Conservation (phyloP, 2,329 filamentous ascomycete genomes). For the Sclerotinia spermophila region DNA sequence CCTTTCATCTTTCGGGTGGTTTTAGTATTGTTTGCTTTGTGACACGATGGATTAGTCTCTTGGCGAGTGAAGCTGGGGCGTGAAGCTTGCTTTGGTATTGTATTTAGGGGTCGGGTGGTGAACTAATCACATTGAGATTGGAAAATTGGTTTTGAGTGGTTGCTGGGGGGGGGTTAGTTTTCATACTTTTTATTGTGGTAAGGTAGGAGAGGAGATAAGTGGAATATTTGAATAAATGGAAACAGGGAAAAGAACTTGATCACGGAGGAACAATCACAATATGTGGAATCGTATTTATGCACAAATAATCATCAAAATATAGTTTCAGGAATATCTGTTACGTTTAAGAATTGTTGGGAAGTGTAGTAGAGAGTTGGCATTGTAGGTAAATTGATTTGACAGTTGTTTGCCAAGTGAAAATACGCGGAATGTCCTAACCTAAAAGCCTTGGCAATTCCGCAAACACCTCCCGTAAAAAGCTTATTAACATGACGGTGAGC, state of each 20-base stretch:
- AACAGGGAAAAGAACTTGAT: neutral
- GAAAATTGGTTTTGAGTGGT: neutral
- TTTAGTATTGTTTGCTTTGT: neutral
- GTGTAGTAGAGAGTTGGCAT: neutral
- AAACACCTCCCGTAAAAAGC: no score
- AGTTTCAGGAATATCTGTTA: neutral
- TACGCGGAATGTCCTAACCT: neutral
- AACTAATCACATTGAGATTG: neutral
- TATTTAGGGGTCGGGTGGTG: neutral
- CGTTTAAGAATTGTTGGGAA: neutral
- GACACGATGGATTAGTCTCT: neutral
- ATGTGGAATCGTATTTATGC: neutral
- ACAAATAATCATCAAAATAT: neutral
- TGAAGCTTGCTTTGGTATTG: neutral
- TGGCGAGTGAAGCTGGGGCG: neutral
- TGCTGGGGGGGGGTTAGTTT: neutral
- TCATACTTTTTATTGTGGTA: neutral
- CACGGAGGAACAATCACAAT: neutral
- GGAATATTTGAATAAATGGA: no score
- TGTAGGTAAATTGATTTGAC: neutral
- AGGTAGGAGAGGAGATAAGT: neutral
- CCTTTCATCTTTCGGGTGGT: no score
- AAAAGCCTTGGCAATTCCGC: neutral
- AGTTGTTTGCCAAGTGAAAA: neutral
- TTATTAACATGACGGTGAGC: no score